phyloP scores from a whole-genome alignment of 2,329 filamentous ascomycete genomes.

The Penicillium sp. region DNA sequence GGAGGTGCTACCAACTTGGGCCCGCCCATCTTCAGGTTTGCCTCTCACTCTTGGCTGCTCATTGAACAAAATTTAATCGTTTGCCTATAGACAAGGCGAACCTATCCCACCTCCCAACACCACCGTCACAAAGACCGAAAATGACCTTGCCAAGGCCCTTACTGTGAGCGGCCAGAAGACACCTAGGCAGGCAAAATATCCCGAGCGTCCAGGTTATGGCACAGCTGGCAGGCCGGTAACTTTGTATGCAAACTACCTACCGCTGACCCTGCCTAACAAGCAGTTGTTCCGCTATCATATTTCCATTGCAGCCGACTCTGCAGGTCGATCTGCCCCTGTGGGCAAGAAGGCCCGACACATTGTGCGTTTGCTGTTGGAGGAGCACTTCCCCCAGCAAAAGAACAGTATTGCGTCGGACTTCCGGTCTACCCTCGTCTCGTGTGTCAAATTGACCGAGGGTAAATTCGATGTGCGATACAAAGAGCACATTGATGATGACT shows the following conservation, averaged over 20 bases:
- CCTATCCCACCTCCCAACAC: conserved; percentile 21
- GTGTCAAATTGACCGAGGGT: conserved; percentile 22
- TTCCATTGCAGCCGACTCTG: conserved; percentile 28
- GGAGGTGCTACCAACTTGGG: conserved; percentile 21
- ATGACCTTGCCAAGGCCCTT: conserved; percentile 27
- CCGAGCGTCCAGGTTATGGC: conserved; percentile 40
- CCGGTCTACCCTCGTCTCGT: conserved; percentile 39
- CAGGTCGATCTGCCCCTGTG: conserved; percentile 22
- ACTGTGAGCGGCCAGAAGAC: conserved; percentile 16
- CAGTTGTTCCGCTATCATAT: conserved; percentile 45
- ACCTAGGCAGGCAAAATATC: conserved; percentile 24
- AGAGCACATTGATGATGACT: conserved; percentile 36
- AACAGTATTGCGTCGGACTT: conserved; percentile 42
- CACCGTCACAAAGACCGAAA: conserved; percentile 29
- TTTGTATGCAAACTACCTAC: conserved; percentile 43
- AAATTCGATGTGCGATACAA: conserved; percentile 35
- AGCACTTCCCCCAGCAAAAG: conserved; percentile 31
- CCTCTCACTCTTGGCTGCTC: not conserved
- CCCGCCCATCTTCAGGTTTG: conserved; percentile 33
- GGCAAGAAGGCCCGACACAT: conserved; percentile 50
- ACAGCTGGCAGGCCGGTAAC: conserved; percentile 31
- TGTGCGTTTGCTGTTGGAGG: conserved; percentile 47
- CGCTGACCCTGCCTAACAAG: conserved; percentile 37
- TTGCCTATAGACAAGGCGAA: conserved; percentile 21
- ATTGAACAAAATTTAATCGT: not conserved